Percentiles rank a stretch among this genome's conserved stretches.
phyloP scores from a whole-genome alignment of 495 filamentous ascomycete species.

The Viridothelium virens region DNA sequence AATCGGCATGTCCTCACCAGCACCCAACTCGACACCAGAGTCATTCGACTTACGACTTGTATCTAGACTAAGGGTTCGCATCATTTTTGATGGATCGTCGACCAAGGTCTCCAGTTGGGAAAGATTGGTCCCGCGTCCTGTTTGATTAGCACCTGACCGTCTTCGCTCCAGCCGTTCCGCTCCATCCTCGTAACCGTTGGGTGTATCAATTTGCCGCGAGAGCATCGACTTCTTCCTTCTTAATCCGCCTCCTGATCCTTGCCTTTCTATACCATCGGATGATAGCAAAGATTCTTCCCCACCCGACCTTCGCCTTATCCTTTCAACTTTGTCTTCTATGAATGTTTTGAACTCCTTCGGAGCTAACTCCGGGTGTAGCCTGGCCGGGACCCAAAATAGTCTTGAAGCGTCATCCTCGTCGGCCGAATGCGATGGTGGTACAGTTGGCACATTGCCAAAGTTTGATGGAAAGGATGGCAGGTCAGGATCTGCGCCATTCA shows the following conservation, averaged over 20 bases:
- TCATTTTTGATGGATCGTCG: slow-evolving; percentile 64
- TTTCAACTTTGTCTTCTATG: slow-evolving; percentile 81
- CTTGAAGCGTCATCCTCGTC: slow-evolving; percentile 80
- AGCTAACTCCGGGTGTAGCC: slow-evolving; percentile 88
- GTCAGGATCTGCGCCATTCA: slow-evolving; percentile 87
- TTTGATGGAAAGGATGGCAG: slow-evolving; percentile 70
- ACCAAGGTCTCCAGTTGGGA: slow-evolving; percentile 71
- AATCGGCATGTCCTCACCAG: slow-evolving; percentile 81
- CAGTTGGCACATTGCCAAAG: slow-evolving; percentile 53
- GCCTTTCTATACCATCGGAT: slow-evolving; percentile 53
- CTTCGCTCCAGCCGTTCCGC: slow-evolving; percentile 76
- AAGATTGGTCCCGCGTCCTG: slow-evolving; percentile 38
- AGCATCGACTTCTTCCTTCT: slow-evolving; percentile 93
- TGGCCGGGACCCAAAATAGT: slow-evolving; percentile 91
- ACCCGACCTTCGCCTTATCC: slow-evolving; percentile 76
- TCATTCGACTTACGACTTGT: slow-evolving; percentile 31
- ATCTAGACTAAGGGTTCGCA: slow-evolving; percentile 58
- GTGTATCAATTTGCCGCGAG: slow-evolving; percentile 78
- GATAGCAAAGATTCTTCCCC: slow-evolving; percentile 55
- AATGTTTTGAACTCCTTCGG: slow-evolving; percentile 96
- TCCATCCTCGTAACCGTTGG: slow-evolving; percentile 71
- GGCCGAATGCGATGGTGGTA: slow-evolving; percentile 63
- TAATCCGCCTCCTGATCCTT: slow-evolving; percentile 55
- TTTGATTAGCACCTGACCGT: slow-evolving; percentile 47
- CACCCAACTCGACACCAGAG: slow-evolving; percentile 38